Conservation (phyloP, 2,329 filamentous ascomycete species). For the Torrubiellomyces zombiae region DNA sequence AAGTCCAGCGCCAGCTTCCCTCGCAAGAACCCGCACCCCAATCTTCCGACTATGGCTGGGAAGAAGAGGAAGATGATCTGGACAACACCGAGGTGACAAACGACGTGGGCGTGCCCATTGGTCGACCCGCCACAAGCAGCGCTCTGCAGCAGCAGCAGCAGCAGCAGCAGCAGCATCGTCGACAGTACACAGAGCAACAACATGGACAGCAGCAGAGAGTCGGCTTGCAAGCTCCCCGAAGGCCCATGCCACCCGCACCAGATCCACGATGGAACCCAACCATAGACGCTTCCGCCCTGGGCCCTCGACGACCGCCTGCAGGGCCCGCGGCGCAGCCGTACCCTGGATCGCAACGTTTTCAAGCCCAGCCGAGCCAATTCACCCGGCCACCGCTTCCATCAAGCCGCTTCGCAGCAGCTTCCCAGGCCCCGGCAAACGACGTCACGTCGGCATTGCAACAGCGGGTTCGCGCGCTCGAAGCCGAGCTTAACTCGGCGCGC, state of each 20-base stretch:
- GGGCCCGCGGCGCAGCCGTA: constrained; percentile 8
- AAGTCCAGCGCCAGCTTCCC: constrained; percentile 17
- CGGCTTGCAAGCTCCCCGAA: constrained; percentile 9
- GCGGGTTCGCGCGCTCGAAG: constrained; percentile 33
- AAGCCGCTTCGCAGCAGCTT: constrained; percentile 9
- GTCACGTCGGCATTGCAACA: constrained; percentile 32
- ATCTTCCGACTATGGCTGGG: constrained; percentile 23
- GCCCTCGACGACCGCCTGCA: constrained; percentile 6
- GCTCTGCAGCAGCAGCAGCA: constrained; percentile 17
- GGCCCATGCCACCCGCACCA: constrained; percentile 14
- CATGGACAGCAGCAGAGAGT: constrained; percentile 4
- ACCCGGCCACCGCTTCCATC: constrained; percentile 17
- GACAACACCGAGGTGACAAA: constrained; percentile 41
- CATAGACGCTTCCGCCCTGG: constrained; percentile 10
- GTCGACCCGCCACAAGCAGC: constrained; percentile 18
- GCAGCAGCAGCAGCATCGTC: constrained; percentile 14
- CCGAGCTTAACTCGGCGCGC: constrained; percentile 42
- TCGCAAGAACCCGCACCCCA: constrained; percentile 10
- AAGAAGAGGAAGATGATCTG: constrained; percentile 40
- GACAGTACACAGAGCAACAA: constrained; percentile 5
- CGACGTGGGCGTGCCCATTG: constrained; percentile 23
- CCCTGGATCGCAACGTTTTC: constrained; percentile 15
- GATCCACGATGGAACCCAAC: constrained; percentile 23
- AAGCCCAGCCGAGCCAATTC: constrained; percentile 21
- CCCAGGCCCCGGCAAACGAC: constrained; percentile 13